Conservation (phyloP, 2,329 filamentous ascomycete genomes). For the Penicillium sp. region DNA sequence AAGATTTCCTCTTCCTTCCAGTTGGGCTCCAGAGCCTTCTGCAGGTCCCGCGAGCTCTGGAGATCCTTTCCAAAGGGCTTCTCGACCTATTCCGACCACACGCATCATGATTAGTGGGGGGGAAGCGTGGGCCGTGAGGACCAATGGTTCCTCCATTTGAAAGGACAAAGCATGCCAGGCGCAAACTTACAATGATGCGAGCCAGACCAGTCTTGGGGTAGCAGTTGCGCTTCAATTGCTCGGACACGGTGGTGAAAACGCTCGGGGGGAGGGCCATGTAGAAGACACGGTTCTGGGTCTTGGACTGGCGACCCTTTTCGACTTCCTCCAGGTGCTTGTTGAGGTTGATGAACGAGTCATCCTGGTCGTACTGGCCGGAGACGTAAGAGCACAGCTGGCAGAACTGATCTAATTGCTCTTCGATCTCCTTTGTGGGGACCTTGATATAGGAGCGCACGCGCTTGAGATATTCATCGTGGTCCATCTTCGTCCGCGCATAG, state of each 20-base stretch:
- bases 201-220: conserved; percentile 88
- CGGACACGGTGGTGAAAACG: conserved; percentile 95
- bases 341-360: conserved; percentile 84
- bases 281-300: conserved; percentile 87
- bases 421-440: conserved; percentile 93
- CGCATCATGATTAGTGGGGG: conserved; percentile 16
- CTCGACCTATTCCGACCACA: conserved; percentile 62
- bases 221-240: conserved; percentile 95
- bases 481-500: conserved; percentile 99
- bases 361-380: conserved; percentile 95
- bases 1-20: conserved; percentile 99
- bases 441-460: conserved; percentile 98
- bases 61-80: conserved; percentile 99
- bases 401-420: conserved; percentile 91
- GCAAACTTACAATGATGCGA: conserved; percentile 73
- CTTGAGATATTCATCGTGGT: conserved; percentile 89
- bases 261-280: conserved; percentile 99
- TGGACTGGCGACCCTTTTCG: conserved; percentile 63
- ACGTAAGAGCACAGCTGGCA: conserved; percentile 83
- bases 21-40: conserved; percentile 90
- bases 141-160: no score
- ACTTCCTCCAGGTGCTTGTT: conserved; percentile 79
- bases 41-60: conserved; percentile 84
- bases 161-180: not conserved
- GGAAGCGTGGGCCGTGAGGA: not conserved